Percentiles rank a stretch among this genome's conserved stretches.
phyloP scores from a whole-genome alignment of 352 stramenopile species.

The Globisporangium solare region DNA sequence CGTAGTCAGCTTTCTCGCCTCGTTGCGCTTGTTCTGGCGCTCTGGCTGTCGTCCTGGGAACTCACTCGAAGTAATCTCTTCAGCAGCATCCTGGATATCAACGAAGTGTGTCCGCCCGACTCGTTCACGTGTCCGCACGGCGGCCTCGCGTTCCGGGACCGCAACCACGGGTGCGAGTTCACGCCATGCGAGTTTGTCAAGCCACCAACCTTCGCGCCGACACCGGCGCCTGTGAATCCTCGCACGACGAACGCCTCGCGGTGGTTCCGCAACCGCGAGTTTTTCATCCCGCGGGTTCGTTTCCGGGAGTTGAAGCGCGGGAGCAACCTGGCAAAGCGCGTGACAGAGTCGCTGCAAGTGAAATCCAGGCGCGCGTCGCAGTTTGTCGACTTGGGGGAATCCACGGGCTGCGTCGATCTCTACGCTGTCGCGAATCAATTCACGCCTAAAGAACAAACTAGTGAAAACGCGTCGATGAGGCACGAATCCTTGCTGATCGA shows the following conservation, averaged over 20 bases:
- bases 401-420: neutral
- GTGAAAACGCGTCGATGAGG: neutral
- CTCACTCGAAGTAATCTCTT: conserved; percentile 2
- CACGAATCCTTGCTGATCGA: conserved; percentile 11
- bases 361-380: conserved; percentile 11
- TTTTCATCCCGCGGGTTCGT: conserved; percentile 23
- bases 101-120: conserved; percentile 31
- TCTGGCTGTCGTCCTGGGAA: neutral
- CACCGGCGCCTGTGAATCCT: conserved; percentile 8
- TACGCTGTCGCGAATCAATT: conserved; percentile 2
- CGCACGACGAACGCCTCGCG: conserved; percentile 11
- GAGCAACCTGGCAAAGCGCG: conserved; percentile 9
- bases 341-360: conserved; percentile 6
- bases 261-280: conserved; percentile 41
- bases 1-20: neutral
- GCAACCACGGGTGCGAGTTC: conserved; percentile 33
- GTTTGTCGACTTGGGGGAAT: conserved; percentile 7
- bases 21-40: neutral
- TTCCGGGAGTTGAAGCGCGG: conserved; percentile 20
- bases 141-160: conserved; percentile 30
- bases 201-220: conserved; percentile 1
- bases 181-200: conserved; percentile 35
- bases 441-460: neutral
- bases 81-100: conserved; percentile 21
- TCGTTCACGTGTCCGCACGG: conserved; percentile 35